phyloP scores from a whole-genome alignment of 305 asterid genomes.

The Fraxinus velutina region DNA sequence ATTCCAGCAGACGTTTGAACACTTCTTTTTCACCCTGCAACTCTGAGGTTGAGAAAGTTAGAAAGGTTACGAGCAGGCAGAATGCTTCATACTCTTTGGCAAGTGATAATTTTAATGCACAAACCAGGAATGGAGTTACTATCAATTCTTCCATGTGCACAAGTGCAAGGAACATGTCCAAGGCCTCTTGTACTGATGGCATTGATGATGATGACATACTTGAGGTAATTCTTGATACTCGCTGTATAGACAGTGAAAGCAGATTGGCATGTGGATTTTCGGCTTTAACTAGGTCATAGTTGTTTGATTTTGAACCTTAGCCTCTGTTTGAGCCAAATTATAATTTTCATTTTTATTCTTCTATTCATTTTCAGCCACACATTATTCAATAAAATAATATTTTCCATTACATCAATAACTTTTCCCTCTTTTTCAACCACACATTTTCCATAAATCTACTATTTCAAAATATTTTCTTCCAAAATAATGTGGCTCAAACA shows the following conservation, averaged over 20 bases:
- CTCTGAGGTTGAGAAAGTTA: conserved; percentile 40
- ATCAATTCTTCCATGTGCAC: conserved; percentile 33
- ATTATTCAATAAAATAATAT: too few species aligned
- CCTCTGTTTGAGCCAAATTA: too few species aligned
- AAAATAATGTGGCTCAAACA: too few species aligned
- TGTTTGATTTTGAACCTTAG: neutral
- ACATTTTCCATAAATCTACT: too few species aligned
- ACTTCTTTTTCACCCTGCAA: conserved; percentile 33
- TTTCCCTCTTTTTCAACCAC: too few species aligned
- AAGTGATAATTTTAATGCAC: conserved; percentile 30
- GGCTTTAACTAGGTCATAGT: neutral
- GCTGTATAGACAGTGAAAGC: conserved; percentile 10
- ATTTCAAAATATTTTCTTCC: too few species aligned
- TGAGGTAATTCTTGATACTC: conserved; percentile 55
- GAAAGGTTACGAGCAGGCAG: conserved; percentile 33
- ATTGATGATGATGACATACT: conserved; percentile 73
- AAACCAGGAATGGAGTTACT: conserved; percentile 29
- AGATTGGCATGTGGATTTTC: conserved; percentile 13
- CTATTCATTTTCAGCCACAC: too few species aligned
- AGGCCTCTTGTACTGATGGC: conserved; percentile 32
- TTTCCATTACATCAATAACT: too few species aligned
- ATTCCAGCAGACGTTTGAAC: conserved; percentile 28
- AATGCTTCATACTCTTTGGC: conserved; percentile 26
- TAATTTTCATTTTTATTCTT: too few species aligned
- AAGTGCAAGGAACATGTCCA: conserved; percentile 31